These are phyloP conservation scores for Raffaelea albimanens DNA, from an alignment of 2,329 filamentous ascomycete genomes.

Conservation along the genomic window DNA sequence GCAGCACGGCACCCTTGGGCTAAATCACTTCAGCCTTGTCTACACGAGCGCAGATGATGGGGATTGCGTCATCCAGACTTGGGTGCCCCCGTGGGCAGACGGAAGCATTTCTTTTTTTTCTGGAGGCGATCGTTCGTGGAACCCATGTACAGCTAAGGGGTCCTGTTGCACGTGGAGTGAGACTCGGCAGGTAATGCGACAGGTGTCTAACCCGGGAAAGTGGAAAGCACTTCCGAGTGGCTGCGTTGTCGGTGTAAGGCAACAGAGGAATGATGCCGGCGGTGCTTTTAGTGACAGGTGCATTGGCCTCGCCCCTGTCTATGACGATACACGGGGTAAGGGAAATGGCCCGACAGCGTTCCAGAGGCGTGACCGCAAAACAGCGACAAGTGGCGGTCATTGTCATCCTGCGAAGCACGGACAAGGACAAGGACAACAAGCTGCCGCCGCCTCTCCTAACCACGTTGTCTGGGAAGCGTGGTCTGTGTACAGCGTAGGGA, in stretches of 20 bases:
- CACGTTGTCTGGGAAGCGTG: constrained; percentile 47
- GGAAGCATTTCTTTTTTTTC: constrained; percentile 52
- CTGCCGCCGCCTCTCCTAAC: background rate
- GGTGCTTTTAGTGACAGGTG: background rate
- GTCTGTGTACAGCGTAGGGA: constrained; percentile 37
- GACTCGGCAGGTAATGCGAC: constrained; percentile 40
- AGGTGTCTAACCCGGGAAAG: constrained; percentile 50
- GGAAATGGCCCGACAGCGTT: background rate
- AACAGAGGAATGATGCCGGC: constrained; percentile 4
- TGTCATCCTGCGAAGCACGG: no score
- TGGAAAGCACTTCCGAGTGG: constrained; percentile 56
- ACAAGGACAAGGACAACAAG: no score
- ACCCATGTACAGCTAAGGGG: constrained; percentile 19
- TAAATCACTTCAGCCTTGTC: constrained; percentile 54
- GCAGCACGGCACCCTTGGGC: constrained; percentile 42
- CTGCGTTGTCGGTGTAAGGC: constrained; percentile 54
- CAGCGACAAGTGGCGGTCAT: no score
- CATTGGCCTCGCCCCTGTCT: constrained; percentile 7
- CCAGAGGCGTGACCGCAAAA: no score
- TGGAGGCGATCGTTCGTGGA: constrained; percentile 25
- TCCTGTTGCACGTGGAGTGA: constrained; percentile 42
- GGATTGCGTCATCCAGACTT: constrained; percentile 57
- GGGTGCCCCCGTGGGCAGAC: constrained; percentile 41
- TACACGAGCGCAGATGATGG: constrained; percentile 52
- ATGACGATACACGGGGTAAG: background rate